Conservation (phyloP, 1,139 yeast genomes). For the Zhuliangozyma blackwelliae region DNA sequence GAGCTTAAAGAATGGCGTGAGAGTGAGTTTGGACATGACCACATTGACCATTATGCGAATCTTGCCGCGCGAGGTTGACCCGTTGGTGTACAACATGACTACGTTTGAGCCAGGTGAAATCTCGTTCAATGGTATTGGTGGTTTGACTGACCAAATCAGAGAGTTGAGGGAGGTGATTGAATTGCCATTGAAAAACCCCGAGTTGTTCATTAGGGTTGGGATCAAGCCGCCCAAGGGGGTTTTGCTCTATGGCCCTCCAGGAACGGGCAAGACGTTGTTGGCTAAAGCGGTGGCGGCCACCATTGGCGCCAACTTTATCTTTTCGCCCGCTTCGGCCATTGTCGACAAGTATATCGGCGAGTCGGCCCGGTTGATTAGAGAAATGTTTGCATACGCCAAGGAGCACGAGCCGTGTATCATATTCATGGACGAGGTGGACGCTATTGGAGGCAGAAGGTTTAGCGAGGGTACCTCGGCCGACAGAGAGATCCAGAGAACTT, state of each 20-base stretch:
- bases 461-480: slow-evolving; percentile 99
- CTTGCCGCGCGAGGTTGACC: slow-evolving; percentile 97
- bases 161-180: slow-evolving; percentile 98
- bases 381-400: slow-evolving; percentile 97
- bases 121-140: slow-evolving; percentile 95
- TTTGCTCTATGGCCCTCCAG: slow-evolving; percentile 96
- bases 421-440: slow-evolving; percentile 99
- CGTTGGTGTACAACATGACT: slow-evolving; percentile 97
- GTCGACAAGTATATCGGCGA: slow-evolving; percentile 99
- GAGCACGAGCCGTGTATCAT: slow-evolving; percentile 99
- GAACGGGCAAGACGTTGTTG: slow-evolving; percentile 92
- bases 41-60: slow-evolving; percentile 97
- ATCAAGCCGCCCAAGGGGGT: slow-evolving; percentile 99
- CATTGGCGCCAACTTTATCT: slow-evolving; percentile 95
- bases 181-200: slow-evolving; percentile 95
- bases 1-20: slow-evolving; percentile 82
- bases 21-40: slow-evolving; percentile 97
- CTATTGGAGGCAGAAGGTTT: slow-evolving; percentile 98
- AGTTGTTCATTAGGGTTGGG: slow-evolving; percentile 90
- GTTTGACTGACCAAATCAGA: slow-evolving; percentile 90
- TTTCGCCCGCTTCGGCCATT: slow-evolving; percentile 96
- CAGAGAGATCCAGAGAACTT: slow-evolving; percentile 96
- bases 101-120: slow-evolving; percentile 96
- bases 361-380: slow-evolving; percentile 93
- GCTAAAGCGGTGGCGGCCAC: slow-evolving; percentile 99